A percentile compares a stretch with the other conserved stretches of the same genome.
phyloP scores from a whole-genome alignment of 2,329 filamentous ascomycete species.

The Aspergillus hortae region DNA sequence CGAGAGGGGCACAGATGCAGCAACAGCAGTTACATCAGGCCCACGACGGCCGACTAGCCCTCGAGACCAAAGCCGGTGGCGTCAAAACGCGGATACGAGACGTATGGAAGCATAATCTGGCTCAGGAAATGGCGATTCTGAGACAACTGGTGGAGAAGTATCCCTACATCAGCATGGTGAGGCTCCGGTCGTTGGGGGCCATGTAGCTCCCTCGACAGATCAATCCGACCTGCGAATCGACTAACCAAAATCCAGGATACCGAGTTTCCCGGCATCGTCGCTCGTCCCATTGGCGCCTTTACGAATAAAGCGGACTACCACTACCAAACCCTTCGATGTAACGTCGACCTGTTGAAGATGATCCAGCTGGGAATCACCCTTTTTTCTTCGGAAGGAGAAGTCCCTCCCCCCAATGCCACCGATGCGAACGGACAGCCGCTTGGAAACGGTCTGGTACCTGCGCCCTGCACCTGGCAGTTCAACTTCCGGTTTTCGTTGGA shows the following conservation, averaged over 20 bases:
- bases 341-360: constrained; percentile 95
- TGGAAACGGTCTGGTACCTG: constrained; percentile 51
- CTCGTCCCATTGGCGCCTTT: constrained; percentile 91
- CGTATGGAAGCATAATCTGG: constrained; percentile 89
- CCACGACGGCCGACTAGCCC: constrained; percentile 52
- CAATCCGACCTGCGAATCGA: not conserved
- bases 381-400: constrained; percentile 86
- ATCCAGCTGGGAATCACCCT: constrained; percentile 95
- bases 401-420: constrained; percentile 67
- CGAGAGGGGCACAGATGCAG: constrained; percentile 66
- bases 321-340: constrained; percentile 94
- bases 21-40: constrained; percentile 50
- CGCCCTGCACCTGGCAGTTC: constrained; percentile 96
- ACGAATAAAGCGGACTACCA: constrained; percentile 96
- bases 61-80: constrained; percentile 55
- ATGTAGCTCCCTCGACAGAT: not conserved
- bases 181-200: constrained; percentile 23
- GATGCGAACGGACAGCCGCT: constrained; percentile 50
- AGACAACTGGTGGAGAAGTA: constrained; percentile 83
- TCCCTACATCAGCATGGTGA: constrained; percentile 95
- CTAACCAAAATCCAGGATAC: constrained; percentile 64
- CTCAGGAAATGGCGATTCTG: constrained; percentile 83
- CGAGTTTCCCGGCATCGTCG: constrained; percentile 96
- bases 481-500: constrained; percentile 96
- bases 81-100: constrained; percentile 82